Conservation (phyloP, 1,284 basidiomycete species). For the Ganoderma resinaceum region DNA sequence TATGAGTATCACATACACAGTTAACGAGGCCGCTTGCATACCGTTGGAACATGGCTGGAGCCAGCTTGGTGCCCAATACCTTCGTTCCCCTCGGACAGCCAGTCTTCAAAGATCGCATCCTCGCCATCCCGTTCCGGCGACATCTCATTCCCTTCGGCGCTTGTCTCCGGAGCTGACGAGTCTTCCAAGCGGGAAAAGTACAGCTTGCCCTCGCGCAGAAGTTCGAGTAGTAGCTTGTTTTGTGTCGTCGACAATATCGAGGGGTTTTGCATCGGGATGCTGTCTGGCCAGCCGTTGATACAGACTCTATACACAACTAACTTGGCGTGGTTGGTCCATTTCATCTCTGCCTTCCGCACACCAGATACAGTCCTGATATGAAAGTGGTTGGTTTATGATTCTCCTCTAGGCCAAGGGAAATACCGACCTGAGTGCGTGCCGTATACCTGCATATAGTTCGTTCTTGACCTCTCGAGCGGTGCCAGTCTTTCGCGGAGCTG, state of each 20-base stretch:
- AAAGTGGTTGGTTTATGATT: background rate
- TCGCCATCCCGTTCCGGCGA: conserved; percentile 11
- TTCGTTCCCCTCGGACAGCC: conserved; percentile 2
- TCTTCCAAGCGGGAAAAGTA: conserved; percentile 43
- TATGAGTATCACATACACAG: background rate
- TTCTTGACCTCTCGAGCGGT: conserved; percentile 53
- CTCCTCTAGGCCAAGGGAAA: background rate
- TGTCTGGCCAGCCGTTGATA: conserved; percentile 66
- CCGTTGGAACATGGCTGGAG: background rate
- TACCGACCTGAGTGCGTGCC: conserved; percentile 60
- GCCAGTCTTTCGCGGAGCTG: conserved; percentile 34
- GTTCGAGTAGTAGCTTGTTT: conserved; percentile 58
- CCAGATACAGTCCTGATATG: conserved; percentile 57
- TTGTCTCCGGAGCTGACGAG: background rate
- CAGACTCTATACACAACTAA: conserved; percentile 61
- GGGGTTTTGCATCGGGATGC: conserved; percentile 64
- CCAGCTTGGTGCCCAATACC: background rate
- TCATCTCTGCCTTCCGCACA: conserved; percentile 72
- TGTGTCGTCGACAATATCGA: conserved; percentile 59
- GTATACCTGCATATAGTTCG: conserved; percentile 59
- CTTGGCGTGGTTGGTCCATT: conserved; percentile 70
- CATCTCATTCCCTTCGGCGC: background rate
- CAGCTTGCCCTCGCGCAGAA: conserved; percentile 53
- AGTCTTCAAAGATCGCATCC: conserved; percentile 28
- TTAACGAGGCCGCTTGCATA: background rate